These are phyloP conservation scores for Starmerella riodocensis DNA, from an alignment of 805 yeast species.

Conservation along the genomic window DNA sequence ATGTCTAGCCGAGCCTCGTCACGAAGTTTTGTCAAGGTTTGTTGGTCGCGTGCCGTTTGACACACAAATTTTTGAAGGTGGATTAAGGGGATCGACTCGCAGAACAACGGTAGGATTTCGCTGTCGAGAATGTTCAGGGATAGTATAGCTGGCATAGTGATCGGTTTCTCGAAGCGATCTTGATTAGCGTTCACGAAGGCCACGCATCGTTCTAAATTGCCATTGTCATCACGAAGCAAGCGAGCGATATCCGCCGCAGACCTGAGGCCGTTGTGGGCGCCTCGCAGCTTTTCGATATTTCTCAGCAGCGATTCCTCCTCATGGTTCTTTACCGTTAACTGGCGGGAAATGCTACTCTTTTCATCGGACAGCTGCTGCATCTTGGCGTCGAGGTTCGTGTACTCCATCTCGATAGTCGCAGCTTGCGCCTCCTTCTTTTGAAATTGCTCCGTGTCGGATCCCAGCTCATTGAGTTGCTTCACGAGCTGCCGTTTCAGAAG, in stretches of 20 bases:
- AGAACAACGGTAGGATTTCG: constrained; percentile 42
- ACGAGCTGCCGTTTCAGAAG: neutral
- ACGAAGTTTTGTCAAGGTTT: constrained; percentile 33
- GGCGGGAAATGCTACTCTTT: neutral
- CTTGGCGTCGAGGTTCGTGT: neutral
- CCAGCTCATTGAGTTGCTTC: constrained; percentile 1
- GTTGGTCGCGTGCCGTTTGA: constrained; percentile 38
- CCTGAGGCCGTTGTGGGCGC: too few relatives aligned
- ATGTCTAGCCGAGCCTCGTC: constrained; percentile 28
- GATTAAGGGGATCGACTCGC: constrained; percentile 40
- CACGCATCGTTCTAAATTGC: constrained; percentile 1
- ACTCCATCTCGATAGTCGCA: neutral
- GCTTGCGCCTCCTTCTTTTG: neutral
- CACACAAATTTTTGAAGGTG: constrained; percentile 55
- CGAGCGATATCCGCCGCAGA: neutral
- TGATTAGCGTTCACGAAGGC: neutral
- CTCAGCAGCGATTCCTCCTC: neutral
- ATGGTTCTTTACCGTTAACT: too few relatives aligned
- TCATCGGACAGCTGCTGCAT: neutral
- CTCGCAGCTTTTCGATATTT: too few relatives aligned
- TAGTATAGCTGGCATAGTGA: constrained; percentile 65
- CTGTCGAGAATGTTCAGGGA: constrained; percentile 43
- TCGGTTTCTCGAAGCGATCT: constrained; percentile 28
- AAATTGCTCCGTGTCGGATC: neutral
- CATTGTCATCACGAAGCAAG: neutral